Evolutionary conservation across 108 stramenopile genomes (phyloP).

Genomic region (Nitzschia putrida): DNA sequence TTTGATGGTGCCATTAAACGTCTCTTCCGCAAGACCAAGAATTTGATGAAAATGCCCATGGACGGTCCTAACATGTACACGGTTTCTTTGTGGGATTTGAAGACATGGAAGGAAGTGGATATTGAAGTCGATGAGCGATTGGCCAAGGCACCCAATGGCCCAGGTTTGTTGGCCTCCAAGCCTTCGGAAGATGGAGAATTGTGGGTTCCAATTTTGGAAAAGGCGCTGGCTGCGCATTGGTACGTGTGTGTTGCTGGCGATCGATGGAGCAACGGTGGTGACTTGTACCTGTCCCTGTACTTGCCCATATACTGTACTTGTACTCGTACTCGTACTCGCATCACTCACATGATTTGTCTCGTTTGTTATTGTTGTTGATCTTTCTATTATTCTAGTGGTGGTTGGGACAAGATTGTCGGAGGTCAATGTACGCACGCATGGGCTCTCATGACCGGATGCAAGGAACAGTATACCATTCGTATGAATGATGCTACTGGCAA

Average conservation of each 20-base stretch:
- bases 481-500: conserved; percentile 33
- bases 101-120: conserved; percentile 43
- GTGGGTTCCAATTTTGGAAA: conserved; percentile 49
- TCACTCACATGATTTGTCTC: no score
- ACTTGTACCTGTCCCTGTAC: no score
- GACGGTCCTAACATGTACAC: conserved; percentile 40
- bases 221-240: conserved; percentile 49
- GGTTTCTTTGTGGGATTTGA: conserved; percentile 39
- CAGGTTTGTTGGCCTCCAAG: conserved; percentile 37
- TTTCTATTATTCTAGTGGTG: conserved; percentile 26
- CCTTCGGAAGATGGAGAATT: conserved; percentile 48
- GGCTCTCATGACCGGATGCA: conserved; percentile 52
- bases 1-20: conserved; percentile 53
- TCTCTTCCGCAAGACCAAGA: conserved; percentile 43
- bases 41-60: conserved; percentile 32
- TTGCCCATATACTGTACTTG: no score
- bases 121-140: conserved; percentile 46
- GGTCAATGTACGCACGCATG: conserved; percentile 50
- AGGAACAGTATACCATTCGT: conserved; percentile 42
- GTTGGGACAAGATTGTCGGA: conserved; percentile 42
- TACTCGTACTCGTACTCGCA: no score
- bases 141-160: conserved; percentile 26
- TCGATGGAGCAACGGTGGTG: neutral
- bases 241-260: neutral
- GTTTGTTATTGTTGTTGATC: no score